These are phyloP conservation scores for Hypoxylon intermedium DNA, from an alignment of 495 filamentous ascomycete species.

Conservation along the genomic window DNA sequence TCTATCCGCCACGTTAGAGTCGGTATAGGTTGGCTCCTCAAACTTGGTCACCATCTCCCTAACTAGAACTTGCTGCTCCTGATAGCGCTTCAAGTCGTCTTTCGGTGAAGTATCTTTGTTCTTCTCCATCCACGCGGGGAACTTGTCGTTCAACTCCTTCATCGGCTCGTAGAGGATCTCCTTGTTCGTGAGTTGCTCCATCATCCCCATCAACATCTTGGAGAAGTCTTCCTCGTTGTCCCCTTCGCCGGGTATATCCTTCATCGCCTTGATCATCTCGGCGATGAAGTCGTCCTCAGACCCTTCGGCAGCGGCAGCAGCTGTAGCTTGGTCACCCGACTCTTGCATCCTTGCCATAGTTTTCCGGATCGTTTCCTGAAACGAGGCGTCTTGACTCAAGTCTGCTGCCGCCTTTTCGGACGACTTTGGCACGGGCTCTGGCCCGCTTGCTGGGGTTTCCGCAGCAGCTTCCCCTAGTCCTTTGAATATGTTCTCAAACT, in stretches of 20 bases:
- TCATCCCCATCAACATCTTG: slow-evolving; percentile 94
- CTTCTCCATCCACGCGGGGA: slow-evolving; percentile 83
- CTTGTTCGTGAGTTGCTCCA: slow-evolving; percentile 98
- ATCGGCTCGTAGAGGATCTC: slow-evolving; percentile 98
- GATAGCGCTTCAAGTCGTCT: slow-evolving; percentile 80
- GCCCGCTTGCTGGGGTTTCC: slow-evolving; percentile 35
- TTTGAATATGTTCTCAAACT: slow-evolving; percentile 85
- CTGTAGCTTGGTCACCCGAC: slow-evolving; percentile 80
- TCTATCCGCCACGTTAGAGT: slow-evolving; percentile 79
- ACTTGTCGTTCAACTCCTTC: slow-evolving; percentile 94
- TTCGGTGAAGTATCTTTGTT: slow-evolving; percentile 67
- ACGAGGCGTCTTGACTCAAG: slow-evolving; percentile 64
- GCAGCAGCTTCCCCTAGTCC: slow-evolving; percentile 67
- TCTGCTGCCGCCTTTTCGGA: slow-evolving; percentile 37
- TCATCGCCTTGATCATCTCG: slow-evolving; percentile 85
- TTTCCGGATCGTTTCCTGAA: slow-evolving; percentile 86
- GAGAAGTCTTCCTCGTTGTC: slow-evolving; percentile 85
- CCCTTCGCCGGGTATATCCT: slow-evolving; percentile 65
- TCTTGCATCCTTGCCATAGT: slow-evolving; percentile 95
- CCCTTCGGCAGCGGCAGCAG: slow-evolving; percentile 72
- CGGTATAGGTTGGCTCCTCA: slow-evolving; percentile 76
- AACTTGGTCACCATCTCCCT: slow-evolving; percentile 88
- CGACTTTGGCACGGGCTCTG: slow-evolving; percentile 37
- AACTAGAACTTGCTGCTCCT: slow-evolving; percentile 82
- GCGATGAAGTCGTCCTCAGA: slow-evolving; percentile 78